A percentile compares a stretch with the other conserved stretches of the same genome.
Conservation (phyloP, 2,329 filamentous ascomycete genomes). For the Spiromastix sp. region DNA sequence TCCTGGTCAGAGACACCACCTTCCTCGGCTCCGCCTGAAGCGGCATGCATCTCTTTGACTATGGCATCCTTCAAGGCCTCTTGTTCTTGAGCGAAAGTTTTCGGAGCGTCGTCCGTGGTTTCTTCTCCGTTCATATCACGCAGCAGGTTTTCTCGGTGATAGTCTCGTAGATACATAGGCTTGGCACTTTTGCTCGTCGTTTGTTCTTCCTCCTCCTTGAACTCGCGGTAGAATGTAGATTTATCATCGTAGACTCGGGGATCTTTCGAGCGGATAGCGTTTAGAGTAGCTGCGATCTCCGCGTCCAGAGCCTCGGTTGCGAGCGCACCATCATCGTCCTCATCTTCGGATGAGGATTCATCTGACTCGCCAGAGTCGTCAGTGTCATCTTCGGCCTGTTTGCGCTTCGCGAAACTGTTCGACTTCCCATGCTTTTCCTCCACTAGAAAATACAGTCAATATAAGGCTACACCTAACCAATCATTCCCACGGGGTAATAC, state of each 20-base stretch:
- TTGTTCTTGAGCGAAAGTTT: constrained; percentile 82
- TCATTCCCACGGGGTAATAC: no score
- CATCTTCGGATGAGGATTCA: constrained; percentile 62
- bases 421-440: constrained; percentile 71
- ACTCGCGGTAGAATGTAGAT: constrained; percentile 63
- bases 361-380: constrained; percentile 45
- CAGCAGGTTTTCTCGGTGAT: constrained; percentile 83
- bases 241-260: constrained; percentile 79
- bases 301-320: constrained; percentile 76
- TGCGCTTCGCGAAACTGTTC: constrained; percentile 27
- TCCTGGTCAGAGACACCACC: constrained; percentile 33
- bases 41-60: constrained; percentile 68
- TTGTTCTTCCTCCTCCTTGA: constrained; percentile 42
- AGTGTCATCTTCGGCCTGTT: constrained; percentile 32
- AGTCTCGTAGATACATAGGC: constrained; percentile 76
- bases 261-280: constrained; percentile 83
- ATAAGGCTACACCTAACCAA: constrained; percentile 3
- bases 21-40: constrained; percentile 34
- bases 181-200: constrained; percentile 57
- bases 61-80: constrained; percentile 69
- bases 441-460: constrained; percentile 43
- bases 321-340: constrained; percentile 83
- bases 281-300: constrained; percentile 75
- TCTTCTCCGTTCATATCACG: constrained; percentile 58
- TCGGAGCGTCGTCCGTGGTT: constrained; percentile 36